Percentiles rank a stretch among this genome's conserved stretches.
phyloP scores from a whole-genome alignment of 805 yeast species.

The Kuraishia capsulata region DNA sequence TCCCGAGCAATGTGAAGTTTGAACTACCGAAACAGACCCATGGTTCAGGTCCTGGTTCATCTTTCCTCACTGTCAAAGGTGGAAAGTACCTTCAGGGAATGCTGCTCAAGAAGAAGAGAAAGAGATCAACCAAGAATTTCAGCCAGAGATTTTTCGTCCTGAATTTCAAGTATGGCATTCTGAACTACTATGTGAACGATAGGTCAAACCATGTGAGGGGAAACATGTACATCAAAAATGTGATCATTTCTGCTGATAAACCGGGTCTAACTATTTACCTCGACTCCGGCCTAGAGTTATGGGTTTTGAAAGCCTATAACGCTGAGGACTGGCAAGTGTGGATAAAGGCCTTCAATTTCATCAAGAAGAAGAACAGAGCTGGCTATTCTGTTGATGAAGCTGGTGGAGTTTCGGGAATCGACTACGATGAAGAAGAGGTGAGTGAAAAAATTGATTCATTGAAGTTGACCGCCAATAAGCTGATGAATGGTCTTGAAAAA shows the following conservation, averaged over 20 bases:
- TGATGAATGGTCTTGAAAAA: not conserved
- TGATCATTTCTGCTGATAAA: constrained; percentile 75
- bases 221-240: constrained; percentile 77
- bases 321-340: constrained; percentile 66
- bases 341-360: constrained; percentile 67
- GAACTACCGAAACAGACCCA: constrained; percentile 12
- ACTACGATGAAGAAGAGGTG: constrained; percentile 3
- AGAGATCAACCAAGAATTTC: constrained; percentile 77
- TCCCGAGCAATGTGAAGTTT: constrained; percentile 14
- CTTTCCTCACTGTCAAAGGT: constrained; percentile 35
- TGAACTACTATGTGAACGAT: constrained; percentile 70
- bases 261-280: constrained; percentile 62
- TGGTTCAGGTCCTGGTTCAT: constrained; percentile 12
- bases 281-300: constrained; percentile 92
- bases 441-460: constrained; percentile 10
- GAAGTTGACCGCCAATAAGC: constrained; percentile 8
- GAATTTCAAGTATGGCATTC: constrained; percentile 72
- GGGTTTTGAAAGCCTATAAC: constrained; percentile 72
- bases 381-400: not conserved
- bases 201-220: constrained; percentile 75
- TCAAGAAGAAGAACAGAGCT: constrained; percentile 19
- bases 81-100: constrained; percentile 74
- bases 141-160: constrained; percentile 77
- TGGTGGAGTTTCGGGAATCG: not conserved
- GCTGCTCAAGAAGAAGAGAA: constrained; percentile 59